Evolutionary conservation across 1,139 yeast genomes (phyloP), one percentile per base, ranked within the genome.

Genomic region (Pichia sp.): DNA sequence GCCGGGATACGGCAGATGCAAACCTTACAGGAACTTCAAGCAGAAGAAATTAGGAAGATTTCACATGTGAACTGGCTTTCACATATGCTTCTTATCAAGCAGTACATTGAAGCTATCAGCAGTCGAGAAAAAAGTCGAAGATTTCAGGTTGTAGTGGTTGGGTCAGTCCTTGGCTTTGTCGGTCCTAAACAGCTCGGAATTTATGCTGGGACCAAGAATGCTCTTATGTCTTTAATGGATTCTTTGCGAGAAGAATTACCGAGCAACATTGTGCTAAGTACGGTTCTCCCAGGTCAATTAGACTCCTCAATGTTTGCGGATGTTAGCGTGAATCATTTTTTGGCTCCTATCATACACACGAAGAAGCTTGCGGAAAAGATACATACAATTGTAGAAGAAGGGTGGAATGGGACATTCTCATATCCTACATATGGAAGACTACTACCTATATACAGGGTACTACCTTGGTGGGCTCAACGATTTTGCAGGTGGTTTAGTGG

Each of bases 151-250:
- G 82, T 88, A 8, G 78, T 84, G 1, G 68, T 90, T 1, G 78
- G 95, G 1, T 87, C 95, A 1, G 79, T 87, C 0, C 69, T 90
- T 32, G 96, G 95, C 0, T 72, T 78, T 4, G 72, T 87, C 19
- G 86, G 92, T 0, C 95, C 97, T 0, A 78, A 78, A 10, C 80
- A 82, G 60, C 76, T 87, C 10, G 79, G 90, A 1, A 66, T 80
- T 2, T 87, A 85, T 65, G 77, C 89, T 0, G 84, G 87, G 0
- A 74, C 89, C 11, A 87, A 87, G 64, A 83, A 89, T 0, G 82
- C 89, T 0, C 61, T 79, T 19, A 74, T 79, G 6, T 81, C 83
- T 60, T 64, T 82, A 2, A 85, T 84, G 60, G 89, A 85, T 58
- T 77, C 87, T 0, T 64, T 84, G 47, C 66, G 77, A 1, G 77